These are phyloP conservation scores for Primulina huaijiensis DNA, from an alignment of 257 asterid species.

Conservation along the genomic window DNA sequence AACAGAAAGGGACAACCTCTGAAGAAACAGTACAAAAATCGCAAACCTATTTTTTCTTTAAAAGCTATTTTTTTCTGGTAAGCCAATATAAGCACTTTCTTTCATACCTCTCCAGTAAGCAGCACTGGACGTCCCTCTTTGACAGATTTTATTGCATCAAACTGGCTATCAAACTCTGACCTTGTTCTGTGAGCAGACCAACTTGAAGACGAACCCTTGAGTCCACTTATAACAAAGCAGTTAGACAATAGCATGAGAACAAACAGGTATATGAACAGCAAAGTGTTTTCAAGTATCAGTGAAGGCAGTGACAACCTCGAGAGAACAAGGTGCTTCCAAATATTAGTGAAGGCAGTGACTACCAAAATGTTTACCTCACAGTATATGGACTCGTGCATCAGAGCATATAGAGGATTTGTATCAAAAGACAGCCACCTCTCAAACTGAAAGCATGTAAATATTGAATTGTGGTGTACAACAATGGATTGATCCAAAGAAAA, in stretches of 20 bases:
- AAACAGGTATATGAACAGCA: neutral
- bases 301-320: slow-evolving; percentile 16
- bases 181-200: slow-evolving; percentile 88
- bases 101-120: slow-evolving; percentile 86
- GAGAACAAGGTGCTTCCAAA: neutral
- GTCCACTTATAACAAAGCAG: slow-evolving; percentile 22
- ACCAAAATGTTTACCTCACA: slow-evolving; percentile 65
- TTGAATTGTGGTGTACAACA: slow-evolving; percentile 4
- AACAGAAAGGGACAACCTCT: neutral
- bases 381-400: slow-evolving; percentile 87
- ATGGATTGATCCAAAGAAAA: neutral
- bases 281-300: slow-evolving; percentile 1
- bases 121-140: slow-evolving; percentile 70
- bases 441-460: slow-evolving; percentile 53
- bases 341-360: slow-evolving; percentile 11
- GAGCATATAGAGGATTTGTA: slow-evolving; percentile 82
- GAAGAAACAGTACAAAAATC: neutral
- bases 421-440: slow-evolving; percentile 78
- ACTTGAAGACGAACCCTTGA: slow-evolving; percentile 76
- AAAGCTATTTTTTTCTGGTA: slow-evolving; percentile 5
- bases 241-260: slow-evolving; percentile 24
- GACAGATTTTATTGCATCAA: slow-evolving; percentile 73
- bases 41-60: neutral
- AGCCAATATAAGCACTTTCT: slow-evolving; percentile 14
- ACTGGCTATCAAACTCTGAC: slow-evolving; percentile 54